Base-by-base conservation (phyloP, 2,329 filamentous ascomycete species). In the Paramyrothecium sp. region DNA sequence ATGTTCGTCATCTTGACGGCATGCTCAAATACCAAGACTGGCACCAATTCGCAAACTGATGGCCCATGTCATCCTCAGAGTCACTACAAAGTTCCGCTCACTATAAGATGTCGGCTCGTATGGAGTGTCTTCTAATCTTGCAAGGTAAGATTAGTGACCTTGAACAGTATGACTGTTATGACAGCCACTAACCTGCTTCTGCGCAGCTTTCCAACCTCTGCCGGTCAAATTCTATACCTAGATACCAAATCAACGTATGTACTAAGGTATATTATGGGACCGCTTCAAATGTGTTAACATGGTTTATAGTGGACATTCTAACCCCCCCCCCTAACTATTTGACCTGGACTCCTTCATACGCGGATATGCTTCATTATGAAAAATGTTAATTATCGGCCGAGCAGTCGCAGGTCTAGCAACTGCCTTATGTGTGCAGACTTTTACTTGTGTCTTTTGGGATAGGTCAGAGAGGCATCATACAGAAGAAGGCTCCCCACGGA, bases 81-180 rank as follows among this genome's bases (percentile, higher is more conserved):
- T 84, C 56, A 83, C 81, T 0, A 77, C 73, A 50, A 71, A 79
- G 20, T 80, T 82, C 65, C 75, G 82, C 56, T 77, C 78, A 13
- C 69, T 84, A 1, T 65, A 70, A 2, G 81, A 85, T 61, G 77
- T 85, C 16, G 82, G 81, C 41, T 85, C 82, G 82, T 85, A 85
- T 63, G 78, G 76, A 3, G 78, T 76, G 52, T 76, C 78, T 20
- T 82, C 81, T 62, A 75, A 77, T 34, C 70, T 84, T 41, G 68
- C 76, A 16, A 79, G 72, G 73, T 74, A 71, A 51, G 64, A 55
- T 17, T 17, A 44, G 19, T 38, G n/a, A 46, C 3, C 30, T 49
- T 33, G n/a, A 7, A 44, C 13, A 10, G 48, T 11, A n/a, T 0
- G 2, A 46, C 44, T 20, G 13, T 11, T 33, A 2, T 26, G 76